Conservation (phyloP, 2,329 filamentous ascomycete species). For the Trichoderma polysporum region DNA sequence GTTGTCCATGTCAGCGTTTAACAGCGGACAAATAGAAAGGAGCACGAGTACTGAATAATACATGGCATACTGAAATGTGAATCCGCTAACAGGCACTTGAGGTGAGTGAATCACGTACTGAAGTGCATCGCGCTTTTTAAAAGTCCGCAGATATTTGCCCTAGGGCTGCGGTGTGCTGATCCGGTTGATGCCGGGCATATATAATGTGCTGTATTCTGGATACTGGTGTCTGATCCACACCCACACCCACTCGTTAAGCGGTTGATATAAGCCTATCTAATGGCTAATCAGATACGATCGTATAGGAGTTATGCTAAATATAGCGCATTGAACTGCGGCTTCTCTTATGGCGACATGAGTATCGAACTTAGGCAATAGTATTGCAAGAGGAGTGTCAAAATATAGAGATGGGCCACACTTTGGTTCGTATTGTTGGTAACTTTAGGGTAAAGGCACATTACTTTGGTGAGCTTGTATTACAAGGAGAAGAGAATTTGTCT, state of each 20-base stretch:
- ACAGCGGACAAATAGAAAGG: not conserved
- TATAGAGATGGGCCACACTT: not conserved
- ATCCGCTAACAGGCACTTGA: too few relatives aligned
- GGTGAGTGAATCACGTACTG: too few relatives aligned
- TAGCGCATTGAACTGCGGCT: not conserved
- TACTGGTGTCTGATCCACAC: not conserved
- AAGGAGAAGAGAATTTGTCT: not conserved
- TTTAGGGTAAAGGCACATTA: not conserved
- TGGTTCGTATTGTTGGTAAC: not conserved
- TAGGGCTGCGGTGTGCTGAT: not conserved
- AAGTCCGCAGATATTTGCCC: not conserved
- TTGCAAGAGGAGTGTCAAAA: not conserved
- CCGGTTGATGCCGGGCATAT: not conserved
- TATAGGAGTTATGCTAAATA: not conserved
- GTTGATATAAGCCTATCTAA: not conserved
- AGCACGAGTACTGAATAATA: not conserved
- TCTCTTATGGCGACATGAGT: not conserved
- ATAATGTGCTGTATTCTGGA: not conserved
- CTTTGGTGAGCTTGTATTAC: not conserved
- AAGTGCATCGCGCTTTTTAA: not conserved
- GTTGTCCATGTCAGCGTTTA: not conserved
- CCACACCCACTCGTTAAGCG: not conserved
- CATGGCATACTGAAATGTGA: not conserved
- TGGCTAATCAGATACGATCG: not conserved
- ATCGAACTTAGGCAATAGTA: not conserved